A percentile compares a stretch with the other conserved stretches of the same genome.
Evolutionary conservation across 179 eudicot species (phyloP).

Genomic region (Beta lomatogona): DNA sequence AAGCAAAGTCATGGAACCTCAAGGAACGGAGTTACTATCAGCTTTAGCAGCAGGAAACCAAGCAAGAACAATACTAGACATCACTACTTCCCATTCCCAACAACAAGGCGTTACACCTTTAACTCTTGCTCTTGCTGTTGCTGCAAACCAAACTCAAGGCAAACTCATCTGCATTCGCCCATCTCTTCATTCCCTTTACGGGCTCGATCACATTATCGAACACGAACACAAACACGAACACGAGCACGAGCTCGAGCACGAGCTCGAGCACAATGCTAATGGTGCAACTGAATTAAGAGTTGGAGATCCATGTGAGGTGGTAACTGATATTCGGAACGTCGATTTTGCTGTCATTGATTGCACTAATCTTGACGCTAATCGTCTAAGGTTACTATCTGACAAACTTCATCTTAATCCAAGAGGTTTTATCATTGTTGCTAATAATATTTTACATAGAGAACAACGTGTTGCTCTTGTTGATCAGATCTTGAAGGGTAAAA

Average conservation of each 20-base stretch:
- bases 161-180: slow-evolving; percentile 34
- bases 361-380: not conserved
- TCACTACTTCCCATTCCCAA: slow-evolving; percentile 4
- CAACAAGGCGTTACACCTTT: slow-evolving; percentile 25
- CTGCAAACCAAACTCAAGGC: slow-evolving; percentile 35
- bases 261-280: too few species aligned
- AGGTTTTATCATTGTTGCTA: slow-evolving; percentile 29
- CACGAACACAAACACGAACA: not conserved
- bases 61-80: slow-evolving; percentile 28
- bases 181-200: not conserved
- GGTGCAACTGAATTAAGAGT: slow-evolving; percentile 26
- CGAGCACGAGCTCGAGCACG: too few species aligned
- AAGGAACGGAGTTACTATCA: slow-evolving; percentile 31
- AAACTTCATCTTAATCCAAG: slow-evolving; percentile 27
- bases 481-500: slow-evolving; percentile 26
- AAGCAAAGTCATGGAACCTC: slow-evolving; percentile 25
- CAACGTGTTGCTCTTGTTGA: slow-evolving; percentile 30
- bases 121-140: slow-evolving; percentile 34
- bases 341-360: slow-evolving; percentile 39
- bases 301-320: slow-evolving; percentile 32
- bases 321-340: slow-evolving; percentile 13
- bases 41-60: slow-evolving; percentile 42
- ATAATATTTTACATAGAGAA: slow-evolving; percentile 22
- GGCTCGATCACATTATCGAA: not conserved
- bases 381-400: slow-evolving; percentile 14